Evolutionary conservation across 805 yeast species (phyloP), one percentile per base, ranked within the genome.

Genomic region (Candida michaelii): DNA sequence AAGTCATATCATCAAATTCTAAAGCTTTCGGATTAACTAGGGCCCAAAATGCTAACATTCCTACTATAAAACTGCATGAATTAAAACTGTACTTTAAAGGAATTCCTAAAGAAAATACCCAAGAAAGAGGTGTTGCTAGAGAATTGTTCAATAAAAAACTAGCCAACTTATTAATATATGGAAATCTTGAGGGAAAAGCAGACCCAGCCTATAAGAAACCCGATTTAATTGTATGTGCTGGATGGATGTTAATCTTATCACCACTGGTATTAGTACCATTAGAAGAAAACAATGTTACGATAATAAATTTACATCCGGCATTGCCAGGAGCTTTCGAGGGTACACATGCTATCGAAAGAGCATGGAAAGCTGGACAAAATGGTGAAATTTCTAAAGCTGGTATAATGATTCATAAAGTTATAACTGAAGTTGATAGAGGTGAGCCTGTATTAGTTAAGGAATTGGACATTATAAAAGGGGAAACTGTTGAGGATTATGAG

Each of bases 311-410:
- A 46, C 99, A 93, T 61, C 99, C 99, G 4, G 98, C 99, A 0
- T 77, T 93, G 46, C 99, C 99, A 1, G 96, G 96, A 19, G 89
- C 89, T 4, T 93, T 91, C 70, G 98, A 91, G 45, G 99, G 99
- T 4, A 91, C 95, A 9, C 89, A 88, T 66, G 98, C 99, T 9
- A 93, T 93, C 46, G 97, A 93, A 55, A 74, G 98, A 56, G 96
- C 97, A 1, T 93, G 95, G 91, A 73, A 89, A 55, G 95, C 95
- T 10, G 97, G 97, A 29, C 96, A 90, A 58, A 80, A 79, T 19
- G 96, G 96, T 7, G 76, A 79, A 51, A 79, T 82, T 40, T 52
- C 74, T 7, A 78, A 76, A 50, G 96, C 95, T 12, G 99, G 99
- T 1, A 86, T 93, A 40, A 93, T 93, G 99, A 86, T 93, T 34